Base-by-base conservation (phyloP, 495 filamentous ascomycete species). In the Cairneyella variabilis region DNA sequence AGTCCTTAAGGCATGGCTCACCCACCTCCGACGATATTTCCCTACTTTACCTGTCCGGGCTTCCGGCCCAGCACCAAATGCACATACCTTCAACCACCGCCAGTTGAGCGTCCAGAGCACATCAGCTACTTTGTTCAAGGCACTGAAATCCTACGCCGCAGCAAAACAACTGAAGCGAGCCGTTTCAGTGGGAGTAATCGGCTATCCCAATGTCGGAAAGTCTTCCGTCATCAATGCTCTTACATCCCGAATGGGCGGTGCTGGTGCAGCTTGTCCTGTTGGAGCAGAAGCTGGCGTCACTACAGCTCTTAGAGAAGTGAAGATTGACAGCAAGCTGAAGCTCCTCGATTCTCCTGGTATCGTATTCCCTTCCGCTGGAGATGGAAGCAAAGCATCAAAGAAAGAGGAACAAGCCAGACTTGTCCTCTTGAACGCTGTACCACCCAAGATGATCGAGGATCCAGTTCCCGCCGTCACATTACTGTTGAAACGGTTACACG, bases 121-220 rank as follows among this genome's bases (percentile, higher is more conserved):
- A 14, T 90, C 90, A 4, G 80, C 86, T 30, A 85, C 88, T 0
- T 82, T 97, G n/a, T 86, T 97, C 76, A 88, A 83, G 47, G 86
- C 91, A 1, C 82, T 97, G 41, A 97, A 97, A 74, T 82, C 86
- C 23, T 96, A 88, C 66, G 89, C 91, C n/a, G 80, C 87, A 53
- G 76, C 79, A 53, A 86, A 86, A 69, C 83, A 91, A 59, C 74
- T 96, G 57, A 95, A 95, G 75, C 86, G 92, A 41, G 84, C 91
- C 47, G 83, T 93, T 64, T 89, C 86, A 39, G 91, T 97, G 50
- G 92, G 92, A 58, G 86, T 97, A 41, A 91, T 97, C 63, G 92
- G 92, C 37, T 96, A 96, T 71, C 92, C 92, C 54, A 97, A 97
- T 69, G 92, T 96, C 56, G 92, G 92, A 67, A 97, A 97, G 71